phyloP scores from a whole-genome alignment of 2,329 filamentous ascomycete species.

The Aspergillus spinulosporus region DNA sequence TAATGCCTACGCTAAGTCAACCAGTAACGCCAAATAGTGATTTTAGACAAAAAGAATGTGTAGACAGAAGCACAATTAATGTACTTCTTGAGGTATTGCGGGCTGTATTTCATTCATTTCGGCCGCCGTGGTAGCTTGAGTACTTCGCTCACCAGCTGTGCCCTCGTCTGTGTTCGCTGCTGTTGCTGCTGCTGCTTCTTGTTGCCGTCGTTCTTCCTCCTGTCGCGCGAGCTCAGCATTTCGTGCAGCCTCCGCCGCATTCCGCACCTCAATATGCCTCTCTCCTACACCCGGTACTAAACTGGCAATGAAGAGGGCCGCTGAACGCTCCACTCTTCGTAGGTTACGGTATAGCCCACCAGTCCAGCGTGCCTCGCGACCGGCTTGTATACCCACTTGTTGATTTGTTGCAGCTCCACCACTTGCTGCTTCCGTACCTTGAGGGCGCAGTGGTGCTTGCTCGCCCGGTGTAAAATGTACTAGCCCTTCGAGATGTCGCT shows the following conservation, averaged over 20 bases:
- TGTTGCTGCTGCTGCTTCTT: slow-evolving; percentile 23
- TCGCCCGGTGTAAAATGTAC: slow-evolving; percentile 34
- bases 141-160: not conserved
- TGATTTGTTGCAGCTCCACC: slow-evolving; percentile 9
- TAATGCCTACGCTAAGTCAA: slow-evolving; percentile 11
- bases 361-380: slow-evolving; percentile 2
- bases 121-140: not conserved
- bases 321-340: slow-evolving; percentile 54
- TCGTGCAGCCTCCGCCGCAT: slow-evolving; percentile 49
- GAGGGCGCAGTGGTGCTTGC: slow-evolving; percentile 12
- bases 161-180: slow-evolving; percentile 9
- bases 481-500: slow-evolving; percentile 48
- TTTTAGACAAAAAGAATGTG: not conserved
- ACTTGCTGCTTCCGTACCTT: slow-evolving; percentile 9
- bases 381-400: slow-evolving; percentile 5
- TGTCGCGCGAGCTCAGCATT: slow-evolving; percentile 31
- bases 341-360: slow-evolving; percentile 33
- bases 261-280: slow-evolving; percentile 57
- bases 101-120: slow-evolving; percentile 6
- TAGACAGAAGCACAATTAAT: slow-evolving; percentile 1
- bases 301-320: slow-evolving; percentile 64
- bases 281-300: slow-evolving; percentile 64
- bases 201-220: slow-evolving; percentile 28
- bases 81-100: slow-evolving; percentile 19
- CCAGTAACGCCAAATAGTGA: slow-evolving; percentile 1